A percentile compares a stretch with the other conserved stretches of the same genome.
Conservation (phyloP, 2,329 filamentous ascomycete species). For the Emmonsia crescens region DNA sequence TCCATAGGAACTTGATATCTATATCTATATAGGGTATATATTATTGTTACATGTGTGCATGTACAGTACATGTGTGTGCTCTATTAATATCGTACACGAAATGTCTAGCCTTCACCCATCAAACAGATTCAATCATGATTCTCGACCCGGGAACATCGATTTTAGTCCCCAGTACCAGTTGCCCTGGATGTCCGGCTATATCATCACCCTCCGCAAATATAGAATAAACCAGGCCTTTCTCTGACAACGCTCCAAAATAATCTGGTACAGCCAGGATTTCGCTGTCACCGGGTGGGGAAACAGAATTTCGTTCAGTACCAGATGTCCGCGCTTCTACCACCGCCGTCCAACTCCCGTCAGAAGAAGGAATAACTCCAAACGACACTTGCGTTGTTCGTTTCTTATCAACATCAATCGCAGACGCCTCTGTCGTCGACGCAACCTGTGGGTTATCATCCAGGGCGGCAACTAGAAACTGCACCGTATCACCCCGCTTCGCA, state of each 20-base stretch:
- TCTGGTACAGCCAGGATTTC: constrained; percentile 19
- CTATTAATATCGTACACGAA: not conserved
- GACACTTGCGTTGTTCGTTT: constrained; percentile 16
- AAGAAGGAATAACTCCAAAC: constrained; percentile 25
- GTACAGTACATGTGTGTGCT: too few relatives aligned
- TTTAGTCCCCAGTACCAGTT: constrained; percentile 10
- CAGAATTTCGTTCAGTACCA: not conserved
- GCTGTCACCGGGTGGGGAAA: not conserved
- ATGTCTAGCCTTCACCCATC: not conserved
- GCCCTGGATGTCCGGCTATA: not conserved
- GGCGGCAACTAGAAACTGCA: constrained; percentile 33
- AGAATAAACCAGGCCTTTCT: constrained; percentile 27
- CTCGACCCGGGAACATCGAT: constrained; percentile 14
- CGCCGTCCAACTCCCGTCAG: constrained; percentile 12
- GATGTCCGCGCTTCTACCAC: not conserved
- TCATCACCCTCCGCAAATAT: not conserved
- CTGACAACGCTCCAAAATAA: constrained; percentile 31
- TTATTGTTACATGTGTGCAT: not conserved
- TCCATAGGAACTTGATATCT: too few relatives aligned
- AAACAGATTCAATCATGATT: constrained; percentile 5
- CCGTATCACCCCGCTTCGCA: constrained; percentile 27
- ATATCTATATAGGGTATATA: too few relatives aligned
- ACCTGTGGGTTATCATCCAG: constrained; percentile 3
- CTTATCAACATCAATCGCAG: not conserved
- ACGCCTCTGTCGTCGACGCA: not conserved